Base-by-base conservation (phyloP, 768 basidiomycete genomes). In the Tylopilus sp. region DNA sequence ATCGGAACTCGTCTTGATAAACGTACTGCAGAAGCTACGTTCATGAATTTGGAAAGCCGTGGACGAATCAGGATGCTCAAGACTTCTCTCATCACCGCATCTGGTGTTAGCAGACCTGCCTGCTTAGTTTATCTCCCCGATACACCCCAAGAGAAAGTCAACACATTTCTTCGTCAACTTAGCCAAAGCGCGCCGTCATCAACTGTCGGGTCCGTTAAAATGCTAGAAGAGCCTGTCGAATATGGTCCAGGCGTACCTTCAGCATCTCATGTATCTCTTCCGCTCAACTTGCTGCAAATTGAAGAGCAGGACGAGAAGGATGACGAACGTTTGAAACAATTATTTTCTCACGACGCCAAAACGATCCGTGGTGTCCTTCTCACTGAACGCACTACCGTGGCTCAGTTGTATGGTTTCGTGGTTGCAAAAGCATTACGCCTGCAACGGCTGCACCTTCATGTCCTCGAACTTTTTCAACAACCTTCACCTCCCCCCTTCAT, bases 351-450 rank as follows among this genome's bases (percentile, higher is more conserved):
- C 42, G 79, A 82, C 44, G 80, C 81, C 50, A 63, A 73, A 18
- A 77, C 74, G 8, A 75, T 86, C 50, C 77, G 80, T 30, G 78
- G 83, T 20, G 75, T 81, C 28, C 73, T 92, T 50, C 69, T 88
- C n/a, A 76, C 78, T 3, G 88, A 95, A 62, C 76, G 79, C 41
- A 80, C 80, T 23, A 85, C 88, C 3, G 61, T 86, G n/a, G 77
- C 81, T 3, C 89, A 92, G 57, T 57, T 81, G 25, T 88, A 88
- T 62, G 92, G 91, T 13, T 91, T 79, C 66, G 77, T 86, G 40
- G 72, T 80, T 13, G 90, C 86, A 13, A 83, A 82, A 59, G 76
- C 78, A 26, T 70, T 82, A 1, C 78, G 92, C 40, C 79, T 81
- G 17, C 79, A 82, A 23, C 75, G 80, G 52, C 69, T 91, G 1